Conservation (phyloP, 495 filamentous ascomycete genomes). For the Aspergillus sclerotioniger region DNA sequence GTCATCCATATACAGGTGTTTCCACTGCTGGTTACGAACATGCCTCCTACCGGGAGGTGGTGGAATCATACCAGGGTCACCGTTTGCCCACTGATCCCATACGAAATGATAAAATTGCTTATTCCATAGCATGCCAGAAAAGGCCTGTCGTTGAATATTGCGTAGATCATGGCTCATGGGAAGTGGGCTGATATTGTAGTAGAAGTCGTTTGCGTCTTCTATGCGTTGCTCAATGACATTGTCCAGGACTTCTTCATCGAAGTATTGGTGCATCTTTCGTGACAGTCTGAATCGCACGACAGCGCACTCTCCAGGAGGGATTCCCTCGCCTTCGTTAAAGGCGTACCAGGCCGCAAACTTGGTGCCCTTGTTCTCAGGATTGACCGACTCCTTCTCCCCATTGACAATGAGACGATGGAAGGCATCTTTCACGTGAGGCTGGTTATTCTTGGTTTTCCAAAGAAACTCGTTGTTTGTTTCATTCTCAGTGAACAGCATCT, state of each 20-base stretch:
- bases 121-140: conserved; percentile 95
- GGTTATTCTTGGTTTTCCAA: conserved; percentile 72
- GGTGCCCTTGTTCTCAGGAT: conserved; percentile 76
- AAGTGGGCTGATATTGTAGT: conserved; percentile 85
- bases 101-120: conserved; percentile 97
- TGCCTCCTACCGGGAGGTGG: conserved; percentile 77
- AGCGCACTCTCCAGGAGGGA: conserved; percentile 86
- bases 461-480: conserved; percentile 82
- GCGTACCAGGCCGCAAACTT: conserved; percentile 90
- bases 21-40: conserved; percentile 86
- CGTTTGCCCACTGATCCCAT: conserved; percentile 96
- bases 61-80: conserved; percentile 68
- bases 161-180: conserved; percentile 93
- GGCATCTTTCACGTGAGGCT: conserved; percentile 89
- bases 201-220: conserved; percentile 93
- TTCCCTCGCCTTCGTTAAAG: conserved; percentile 84
- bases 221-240: conserved; percentile 82
- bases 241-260: conserved; percentile 92
- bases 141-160: conserved; percentile 92
- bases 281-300: conserved; percentile 92
- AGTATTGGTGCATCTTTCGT: conserved; percentile 64
- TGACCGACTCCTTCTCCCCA: conserved; percentile 73
- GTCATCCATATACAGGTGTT: conserved; percentile 89
- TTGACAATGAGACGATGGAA: conserved; percentile 89
- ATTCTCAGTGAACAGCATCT: conserved; percentile 90